Percentiles rank a stretch among this genome's conserved stretches.
These are phyloP conservation scores for Erigeron philadelphicus DNA, from an alignment of 140 eudicot genomes.

Conservation along the genomic window DNA sequence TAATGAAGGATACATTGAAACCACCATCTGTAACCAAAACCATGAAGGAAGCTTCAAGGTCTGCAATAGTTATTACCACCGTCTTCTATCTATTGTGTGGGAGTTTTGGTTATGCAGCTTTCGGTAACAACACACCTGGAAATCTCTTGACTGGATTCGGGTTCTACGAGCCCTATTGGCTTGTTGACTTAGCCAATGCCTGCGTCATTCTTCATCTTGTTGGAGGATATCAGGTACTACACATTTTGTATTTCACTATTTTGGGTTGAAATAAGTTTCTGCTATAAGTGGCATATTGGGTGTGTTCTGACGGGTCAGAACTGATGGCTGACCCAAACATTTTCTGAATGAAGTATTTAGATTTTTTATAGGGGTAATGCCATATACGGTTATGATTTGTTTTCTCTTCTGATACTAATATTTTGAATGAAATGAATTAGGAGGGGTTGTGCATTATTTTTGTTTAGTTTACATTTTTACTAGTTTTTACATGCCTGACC, in stretches of 20 bases:
- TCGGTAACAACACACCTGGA: conserved; percentile 54
- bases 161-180: conserved; percentile 70
- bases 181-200: conserved; percentile 59
- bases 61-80: conserved; percentile 46
- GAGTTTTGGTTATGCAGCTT: conserved; percentile 62
- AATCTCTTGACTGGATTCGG: conserved; percentile 74
- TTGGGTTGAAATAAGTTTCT: neutral
- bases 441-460: no score
- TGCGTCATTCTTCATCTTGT: conserved; percentile 52
- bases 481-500: neutral
- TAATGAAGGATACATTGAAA: conserved; percentile 38
- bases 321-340: neutral
- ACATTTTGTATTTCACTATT: neutral
- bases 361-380: neutral
- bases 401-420: no score
- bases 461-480: neutral
- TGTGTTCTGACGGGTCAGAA: neutral
- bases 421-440: no score
- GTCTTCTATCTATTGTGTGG: conserved; percentile 51
- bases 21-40: conserved; percentile 45
- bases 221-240: conserved; percentile 53
- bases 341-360: neutral
- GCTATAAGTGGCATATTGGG: neutral
- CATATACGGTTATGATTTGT: neutral
- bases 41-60: conserved; percentile 46